Base-by-base conservation (phyloP, 257 asterid species). In the Echites panduratus region DNA sequence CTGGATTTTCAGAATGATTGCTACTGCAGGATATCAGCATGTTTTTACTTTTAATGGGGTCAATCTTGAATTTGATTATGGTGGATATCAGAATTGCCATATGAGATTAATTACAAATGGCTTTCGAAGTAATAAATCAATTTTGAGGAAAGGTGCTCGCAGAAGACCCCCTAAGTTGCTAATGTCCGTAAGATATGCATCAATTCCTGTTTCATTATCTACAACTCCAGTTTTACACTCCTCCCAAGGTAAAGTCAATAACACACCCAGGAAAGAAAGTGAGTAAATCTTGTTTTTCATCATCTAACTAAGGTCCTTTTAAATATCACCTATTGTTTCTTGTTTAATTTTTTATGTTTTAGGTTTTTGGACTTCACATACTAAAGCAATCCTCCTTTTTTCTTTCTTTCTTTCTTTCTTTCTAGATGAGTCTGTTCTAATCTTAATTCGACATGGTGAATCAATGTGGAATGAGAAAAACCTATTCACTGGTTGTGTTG, bases 381-480 rank as follows among this genome's bases (percentile, higher is more conserved):
- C 65, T 57, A 63, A 47, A n/a, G 73, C 58, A 43, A 38, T 70
- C 22, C 27, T 53, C n/a, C n/a, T 32, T 77, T 58, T 69, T 43
- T 32, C 3, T 32, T 1, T 32, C 38, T 3, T 32, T 32, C n/a
- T n/a, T n/a, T n/a, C n/a, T 32, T 32, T 1, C 38, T 32, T 32
- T 70, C 53, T 80, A 92, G 95, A 86, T 65, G 96, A 92, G 75
- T 89, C 95, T 69, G 66, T 84, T 70, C 84, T 92, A 84, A 89
- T 92, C 62, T 82, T 92, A 84, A 77, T 92, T 81, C 76, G 98
- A 52, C 98, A 92, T 68, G 98, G 98, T 66, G 96, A 92, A 76
- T 92, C 98, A n/a, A 87, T 87, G 97, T 92, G 98, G 98, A 92
- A 92, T 6, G 98, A 90, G 84, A 92, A 92, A 84, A 90, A 92